Percentiles rank a stretch among this genome's conserved stretches.
Evolutionary conservation across 805 yeast genomes (phyloP).

Genomic region (Hanseniaspora singularis): DNA sequence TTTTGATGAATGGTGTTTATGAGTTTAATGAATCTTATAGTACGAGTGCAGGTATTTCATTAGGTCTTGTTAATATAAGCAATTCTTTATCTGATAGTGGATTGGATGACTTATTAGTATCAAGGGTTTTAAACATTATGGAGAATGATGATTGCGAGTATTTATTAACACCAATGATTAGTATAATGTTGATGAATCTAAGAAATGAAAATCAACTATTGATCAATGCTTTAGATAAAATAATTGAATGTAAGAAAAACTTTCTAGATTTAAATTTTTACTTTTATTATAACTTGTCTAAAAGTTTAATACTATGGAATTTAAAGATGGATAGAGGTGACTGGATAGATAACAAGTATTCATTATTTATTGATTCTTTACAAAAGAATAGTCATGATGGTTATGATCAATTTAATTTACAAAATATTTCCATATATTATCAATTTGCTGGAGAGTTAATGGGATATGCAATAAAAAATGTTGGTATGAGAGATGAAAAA

Average conservation of each 20-base stretch:
- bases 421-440: conserved; percentile 34
- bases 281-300: no score
- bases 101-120: no score
- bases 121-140: background rate
- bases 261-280: no score
- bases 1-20: conserved; percentile 43
- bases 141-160: background rate
- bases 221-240: conserved; percentile 46
- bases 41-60: conserved; percentile 74
- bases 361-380: no score
- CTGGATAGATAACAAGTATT: no score
- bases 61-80: conserved; percentile 77
- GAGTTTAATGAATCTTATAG: conserved; percentile 68
- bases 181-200: conserved; percentile 61
- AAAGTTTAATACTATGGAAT: no score
- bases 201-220: conserved; percentile 49
- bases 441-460: conserved; percentile 64
- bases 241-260: conserved; percentile 39
- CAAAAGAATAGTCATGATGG: no score
- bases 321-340: no score
- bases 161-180: conserved; percentile 55
- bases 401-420: background rate
- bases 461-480: conserved; percentile 62
- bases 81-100: no score
- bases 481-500: conserved; percentile 48